Conservation (phyloP, 768 basidiomycete genomes). For the Suillus variegatus region DNA sequence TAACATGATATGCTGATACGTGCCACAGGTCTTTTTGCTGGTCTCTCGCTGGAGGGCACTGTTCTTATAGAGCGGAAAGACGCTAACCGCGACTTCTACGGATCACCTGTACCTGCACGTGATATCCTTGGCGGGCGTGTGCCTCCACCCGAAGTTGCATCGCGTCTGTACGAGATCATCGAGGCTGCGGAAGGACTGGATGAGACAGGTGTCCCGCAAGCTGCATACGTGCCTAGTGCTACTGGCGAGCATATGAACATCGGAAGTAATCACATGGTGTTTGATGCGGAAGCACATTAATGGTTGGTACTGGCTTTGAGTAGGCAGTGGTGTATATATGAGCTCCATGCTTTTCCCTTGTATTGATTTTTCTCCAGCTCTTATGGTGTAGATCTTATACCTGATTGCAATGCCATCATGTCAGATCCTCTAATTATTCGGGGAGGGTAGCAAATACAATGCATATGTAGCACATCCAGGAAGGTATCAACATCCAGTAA, state of each 20-base stretch:
- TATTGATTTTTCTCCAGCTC: not conserved
- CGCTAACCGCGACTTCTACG: conserved; percentile 95
- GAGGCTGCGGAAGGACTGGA: conserved; percentile 95
- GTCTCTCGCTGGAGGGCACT: conserved; percentile 92
- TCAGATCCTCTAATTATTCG: not conserved
- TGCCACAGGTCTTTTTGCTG: conserved; percentile 83
- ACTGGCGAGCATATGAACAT: conserved; percentile 58
- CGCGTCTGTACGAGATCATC: conserved; percentile 91
- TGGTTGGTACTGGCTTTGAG: not conserved
- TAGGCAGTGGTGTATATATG: not conserved
- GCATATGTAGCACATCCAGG: not conserved
- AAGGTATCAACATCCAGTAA: not conserved
- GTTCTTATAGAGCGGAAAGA: conserved; percentile 94
- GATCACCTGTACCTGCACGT: conserved; percentile 81
- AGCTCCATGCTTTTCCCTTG: not conserved
- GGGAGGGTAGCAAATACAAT: not conserved
- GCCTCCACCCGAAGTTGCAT: conserved; percentile 96
- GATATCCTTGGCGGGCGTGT: conserved; percentile 94
- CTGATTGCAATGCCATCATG: conserved; percentile 1
- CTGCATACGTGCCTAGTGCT: conserved; percentile 75
- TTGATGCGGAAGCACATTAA: conserved; percentile 65
- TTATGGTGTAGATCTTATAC: conserved; percentile 1
- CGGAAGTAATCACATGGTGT: conserved; percentile 57
- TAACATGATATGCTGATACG: conserved; percentile 6
- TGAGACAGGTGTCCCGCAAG: conserved; percentile 76